Conservation (phyloP, 306 rosid genomes). For the Abrus pulchellus region DNA sequence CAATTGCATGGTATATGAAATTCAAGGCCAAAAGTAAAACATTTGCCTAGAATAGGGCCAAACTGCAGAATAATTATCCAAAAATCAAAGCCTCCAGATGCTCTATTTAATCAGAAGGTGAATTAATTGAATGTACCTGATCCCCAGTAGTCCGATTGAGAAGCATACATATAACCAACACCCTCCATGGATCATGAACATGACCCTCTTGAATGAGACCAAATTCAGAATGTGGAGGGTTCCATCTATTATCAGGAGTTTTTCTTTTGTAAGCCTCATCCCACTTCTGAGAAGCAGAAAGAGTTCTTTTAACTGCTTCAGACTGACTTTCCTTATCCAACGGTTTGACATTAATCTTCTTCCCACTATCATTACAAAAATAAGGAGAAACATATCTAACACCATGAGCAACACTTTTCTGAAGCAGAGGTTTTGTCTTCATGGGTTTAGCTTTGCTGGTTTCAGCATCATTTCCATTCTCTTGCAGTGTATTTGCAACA, state of each 20-base stretch:
- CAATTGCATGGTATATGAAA: not conserved
- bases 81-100: slow-evolving; percentile 3
- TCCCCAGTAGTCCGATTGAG: slow-evolving; percentile 65
- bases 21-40: not conserved
- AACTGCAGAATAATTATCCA: not conserved
- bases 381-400: slow-evolving; percentile 34
- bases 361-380: slow-evolving; percentile 5
- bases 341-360: not conserved
- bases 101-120: not conserved
- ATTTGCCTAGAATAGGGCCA: slow-evolving; percentile 3
- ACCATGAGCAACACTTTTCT: not conserved
- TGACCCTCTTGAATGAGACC: slow-evolving; percentile 78
- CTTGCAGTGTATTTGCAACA: not conserved
- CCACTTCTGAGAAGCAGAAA: slow-evolving; percentile 51
- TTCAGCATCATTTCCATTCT: slow-evolving; percentile 11
- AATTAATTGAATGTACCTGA: slow-evolving; percentile 57
- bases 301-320: slow-evolving; percentile 17
- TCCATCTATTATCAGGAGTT: slow-evolving; percentile 66
- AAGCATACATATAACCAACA: slow-evolving; percentile 76
- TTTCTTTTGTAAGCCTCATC: slow-evolving; percentile 66
- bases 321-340: not conserved
- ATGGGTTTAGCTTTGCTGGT: not conserved
- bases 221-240: slow-evolving; percentile 65
- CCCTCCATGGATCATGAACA: slow-evolving; percentile 80
- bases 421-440: not conserved